A percentile compares a stretch with the other conserved stretches of the same genome.
Conservation (phyloP, 2,329 filamentous ascomycete species). For the Pochonia chlamydosporia region DNA sequence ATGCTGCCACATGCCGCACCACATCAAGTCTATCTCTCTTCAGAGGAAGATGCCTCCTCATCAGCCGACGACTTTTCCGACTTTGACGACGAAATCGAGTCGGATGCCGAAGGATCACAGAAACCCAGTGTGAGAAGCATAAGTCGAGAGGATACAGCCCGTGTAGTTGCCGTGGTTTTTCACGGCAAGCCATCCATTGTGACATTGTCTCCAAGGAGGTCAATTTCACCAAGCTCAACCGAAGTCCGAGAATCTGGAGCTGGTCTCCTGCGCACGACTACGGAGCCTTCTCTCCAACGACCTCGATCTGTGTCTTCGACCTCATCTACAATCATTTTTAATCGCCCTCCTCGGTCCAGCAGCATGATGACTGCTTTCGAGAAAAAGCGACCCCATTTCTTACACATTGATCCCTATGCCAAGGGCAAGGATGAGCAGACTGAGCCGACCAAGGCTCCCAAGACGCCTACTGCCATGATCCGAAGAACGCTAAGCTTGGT, state of each 20-base stretch:
- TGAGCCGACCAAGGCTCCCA: constrained; percentile 30
- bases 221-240: constrained; percentile 35
- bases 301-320: constrained; percentile 26
- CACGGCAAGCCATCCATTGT: constrained; percentile 55
- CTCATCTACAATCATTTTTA: constrained; percentile 24
- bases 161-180: constrained; percentile 53
- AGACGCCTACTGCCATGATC: constrained; percentile 41
- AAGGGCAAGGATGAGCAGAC: constrained; percentile 25
- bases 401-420: constrained; percentile 50
- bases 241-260: constrained; percentile 16
- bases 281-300: constrained; percentile 24
- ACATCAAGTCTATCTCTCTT: constrained; percentile 58
- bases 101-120: constrained; percentile 30
- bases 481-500: constrained; percentile 49
- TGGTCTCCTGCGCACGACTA: constrained; percentile 23
- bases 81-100: constrained; percentile 39
- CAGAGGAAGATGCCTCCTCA: constrained; percentile 60
- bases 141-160: constrained; percentile 51
- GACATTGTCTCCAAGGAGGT: constrained; percentile 38
- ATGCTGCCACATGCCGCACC: constrained; percentile 36
- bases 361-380: constrained; percentile 33
- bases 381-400: constrained; percentile 40
- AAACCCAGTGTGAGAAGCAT: constrained; percentile 23
- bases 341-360: constrained; percentile 37
- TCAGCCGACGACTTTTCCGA: constrained; percentile 56